phyloP scores from a whole-genome alignment of 108 stramenopile genomes.

The Skeletonema tropicum region DNA sequence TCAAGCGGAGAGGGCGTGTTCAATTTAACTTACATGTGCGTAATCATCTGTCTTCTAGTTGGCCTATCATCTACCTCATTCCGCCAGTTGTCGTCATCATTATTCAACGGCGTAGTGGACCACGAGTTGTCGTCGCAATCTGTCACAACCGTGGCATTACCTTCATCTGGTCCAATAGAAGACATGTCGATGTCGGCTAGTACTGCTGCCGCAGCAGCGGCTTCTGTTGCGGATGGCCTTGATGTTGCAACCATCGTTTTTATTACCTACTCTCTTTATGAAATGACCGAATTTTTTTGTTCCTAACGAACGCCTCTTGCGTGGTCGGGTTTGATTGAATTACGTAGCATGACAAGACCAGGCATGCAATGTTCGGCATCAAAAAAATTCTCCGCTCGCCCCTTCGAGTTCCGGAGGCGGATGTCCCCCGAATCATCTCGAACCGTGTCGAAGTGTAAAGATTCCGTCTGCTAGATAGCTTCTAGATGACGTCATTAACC shows the following conservation, averaged over 20 bases:
- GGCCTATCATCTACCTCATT: neutral
- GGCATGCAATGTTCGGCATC: too few relatives aligned
- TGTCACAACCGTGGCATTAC: neutral
- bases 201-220: neutral
- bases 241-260: neutral
- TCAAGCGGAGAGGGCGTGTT: neutral
- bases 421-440: too few relatives aligned
- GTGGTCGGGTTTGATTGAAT: too few relatives aligned
- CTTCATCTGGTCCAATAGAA: neutral
- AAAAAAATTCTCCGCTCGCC: too few relatives aligned
- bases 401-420: too few relatives aligned
- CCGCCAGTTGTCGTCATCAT: neutral
- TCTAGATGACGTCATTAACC: too few relatives aligned
- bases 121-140: neutral
- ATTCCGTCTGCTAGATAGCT: too few relatives aligned
- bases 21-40: neutral
- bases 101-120: neutral
- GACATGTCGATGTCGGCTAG: neutral
- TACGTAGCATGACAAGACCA: too few relatives aligned
- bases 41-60: neutral
- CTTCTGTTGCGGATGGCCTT: neutral
- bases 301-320: too few relatives aligned
- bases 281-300: neutral
- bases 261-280: too few relatives aligned
- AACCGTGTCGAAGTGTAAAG: too few relatives aligned